Evolutionary conservation across 768 basidiomycete species (phyloP).

Genomic region (Psilocybe tampanensis): DNA sequence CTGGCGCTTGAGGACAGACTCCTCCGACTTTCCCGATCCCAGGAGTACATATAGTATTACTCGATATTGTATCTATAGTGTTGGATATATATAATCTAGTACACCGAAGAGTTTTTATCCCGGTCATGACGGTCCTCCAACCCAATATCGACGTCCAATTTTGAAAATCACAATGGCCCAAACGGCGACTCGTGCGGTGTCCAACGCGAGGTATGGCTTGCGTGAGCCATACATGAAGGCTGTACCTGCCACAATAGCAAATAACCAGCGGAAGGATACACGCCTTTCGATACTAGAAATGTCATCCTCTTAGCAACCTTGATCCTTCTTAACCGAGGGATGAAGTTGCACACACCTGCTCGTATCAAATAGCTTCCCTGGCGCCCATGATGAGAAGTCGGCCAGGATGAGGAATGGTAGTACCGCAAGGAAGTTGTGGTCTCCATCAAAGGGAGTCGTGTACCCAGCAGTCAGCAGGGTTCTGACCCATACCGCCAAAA

Average conservation of each 20-base stretch:
- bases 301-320: neutral
- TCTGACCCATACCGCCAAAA: slow-evolving; percentile 87
- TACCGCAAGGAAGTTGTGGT: slow-evolving; percentile 71
- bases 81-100: neutral
- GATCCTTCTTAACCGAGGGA: slow-evolving; percentile 13
- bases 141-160: slow-evolving; percentile 55
- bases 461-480: slow-evolving; percentile 81
- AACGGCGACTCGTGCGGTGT: slow-evolving; percentile 53
- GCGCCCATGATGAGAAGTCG: slow-evolving; percentile 59
- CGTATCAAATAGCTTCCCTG: slow-evolving; percentile 41
- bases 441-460: slow-evolving; percentile 79
- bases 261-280: slow-evolving; percentile 54
- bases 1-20: too few species aligned
- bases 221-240: slow-evolving; percentile 74
- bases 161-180: slow-evolving; percentile 46
- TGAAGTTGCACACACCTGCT: slow-evolving; percentile 37
- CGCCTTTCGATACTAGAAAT: slow-evolving; percentile 39
- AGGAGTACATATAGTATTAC: too few species aligned
- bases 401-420: slow-evolving; percentile 66
- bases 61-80: too few species aligned
- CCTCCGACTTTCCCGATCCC: too few species aligned
- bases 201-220: slow-evolving; percentile 66
- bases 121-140: slow-evolving; percentile 35
- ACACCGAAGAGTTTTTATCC: neutral
- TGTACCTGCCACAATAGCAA: slow-evolving; percentile 47